phyloP scores from a whole-genome alignment of 768 basidiomycete species.

The Myochromella boudieri region DNA sequence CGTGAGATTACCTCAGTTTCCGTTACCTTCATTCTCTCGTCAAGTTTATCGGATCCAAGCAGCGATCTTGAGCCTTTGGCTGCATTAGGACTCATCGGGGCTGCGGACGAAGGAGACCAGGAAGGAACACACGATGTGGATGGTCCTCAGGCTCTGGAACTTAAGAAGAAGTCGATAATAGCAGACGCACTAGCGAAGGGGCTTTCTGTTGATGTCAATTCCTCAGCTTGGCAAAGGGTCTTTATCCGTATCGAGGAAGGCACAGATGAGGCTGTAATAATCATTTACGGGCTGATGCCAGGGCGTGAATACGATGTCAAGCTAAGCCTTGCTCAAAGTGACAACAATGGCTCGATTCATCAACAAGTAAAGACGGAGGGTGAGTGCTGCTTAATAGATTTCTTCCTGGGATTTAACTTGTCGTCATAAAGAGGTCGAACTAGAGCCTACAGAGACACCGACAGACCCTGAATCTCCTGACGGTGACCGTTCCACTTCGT shows the following conservation, averaged over 20 bases:
- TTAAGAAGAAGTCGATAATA: slow-evolving; percentile 45
- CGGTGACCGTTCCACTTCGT: slow-evolving; percentile 30
- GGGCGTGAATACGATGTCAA: slow-evolving; percentile 91
- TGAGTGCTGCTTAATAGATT: slow-evolving; percentile 18
- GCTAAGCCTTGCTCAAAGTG: slow-evolving; percentile 67
- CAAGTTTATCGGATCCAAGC: slow-evolving; percentile 40
- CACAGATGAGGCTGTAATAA: slow-evolving; percentile 85
- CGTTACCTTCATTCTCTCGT: slow-evolving; percentile 74
- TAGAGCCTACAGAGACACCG: slow-evolving; percentile 28
- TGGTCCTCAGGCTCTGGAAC: slow-evolving; percentile 20
- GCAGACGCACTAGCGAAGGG: slow-evolving; percentile 71
- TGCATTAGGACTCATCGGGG: slow-evolving; percentile 34
- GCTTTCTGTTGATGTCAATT: slow-evolving; percentile 79
- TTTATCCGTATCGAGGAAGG: slow-evolving; percentile 79
- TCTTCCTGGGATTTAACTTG: not conserved
- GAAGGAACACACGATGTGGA: slow-evolving; percentile 33
- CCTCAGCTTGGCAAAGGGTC: slow-evolving; percentile 74
- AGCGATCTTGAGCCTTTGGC: slow-evolving; percentile 42
- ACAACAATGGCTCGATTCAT: slow-evolving; percentile 46
- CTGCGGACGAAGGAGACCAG: slow-evolving; percentile 33
- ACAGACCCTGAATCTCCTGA: slow-evolving; percentile 35
- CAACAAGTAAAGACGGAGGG: slow-evolving; percentile 71
- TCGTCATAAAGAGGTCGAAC: slow-evolving; percentile 22
- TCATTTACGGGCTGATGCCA: slow-evolving; percentile 87
- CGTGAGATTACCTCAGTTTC: slow-evolving; percentile 86